Evolutionary conservation across 2,329 filamentous ascomycete species (phyloP).

Genomic region (Plenodomus lindquistii): DNA sequence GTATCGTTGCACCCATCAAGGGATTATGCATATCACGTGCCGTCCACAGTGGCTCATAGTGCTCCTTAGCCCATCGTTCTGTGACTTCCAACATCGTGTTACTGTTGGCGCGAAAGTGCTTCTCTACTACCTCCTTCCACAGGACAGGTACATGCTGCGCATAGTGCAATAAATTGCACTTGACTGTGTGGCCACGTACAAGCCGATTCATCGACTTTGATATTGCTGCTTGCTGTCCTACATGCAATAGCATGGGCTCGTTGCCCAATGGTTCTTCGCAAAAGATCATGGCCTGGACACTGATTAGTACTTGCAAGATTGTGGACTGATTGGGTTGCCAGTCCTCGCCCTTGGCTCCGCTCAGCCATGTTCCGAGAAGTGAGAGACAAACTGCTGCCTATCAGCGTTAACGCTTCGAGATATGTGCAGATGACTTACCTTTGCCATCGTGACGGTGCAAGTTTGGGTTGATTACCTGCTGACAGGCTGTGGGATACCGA

Average conservation of each 20-base stretch:
- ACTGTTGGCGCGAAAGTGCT: constrained; percentile 16
- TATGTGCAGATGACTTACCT: constrained; percentile 36
- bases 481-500: constrained; percentile 49
- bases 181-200: constrained; percentile 7
- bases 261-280: constrained; percentile 57
- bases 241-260: constrained; percentile 48
- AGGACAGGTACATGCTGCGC: constrained; percentile 15
- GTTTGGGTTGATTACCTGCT: constrained; percentile 54
- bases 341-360: constrained; percentile 47
- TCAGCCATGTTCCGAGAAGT: constrained; percentile 36
- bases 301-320: constrained; percentile 55
- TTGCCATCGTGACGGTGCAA: constrained; percentile 51
- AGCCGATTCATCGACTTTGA: neutral
- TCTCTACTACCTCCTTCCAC: constrained; percentile 16
- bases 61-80: constrained; percentile 5
- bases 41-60: neutral
- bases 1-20: neutral
- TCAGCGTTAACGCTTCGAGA: neutral
- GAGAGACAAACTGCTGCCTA: constrained; percentile 1
- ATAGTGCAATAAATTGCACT: constrained; percentile 36
- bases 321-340: constrained; percentile 54
- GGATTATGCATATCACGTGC: neutral
- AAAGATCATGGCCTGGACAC: constrained; percentile 61
- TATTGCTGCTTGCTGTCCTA: neutral
- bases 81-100: constrained; percentile 11